phyloP scores from a whole-genome alignment of 208 protist genomes.

The Angomonas desouzai region DNA sequence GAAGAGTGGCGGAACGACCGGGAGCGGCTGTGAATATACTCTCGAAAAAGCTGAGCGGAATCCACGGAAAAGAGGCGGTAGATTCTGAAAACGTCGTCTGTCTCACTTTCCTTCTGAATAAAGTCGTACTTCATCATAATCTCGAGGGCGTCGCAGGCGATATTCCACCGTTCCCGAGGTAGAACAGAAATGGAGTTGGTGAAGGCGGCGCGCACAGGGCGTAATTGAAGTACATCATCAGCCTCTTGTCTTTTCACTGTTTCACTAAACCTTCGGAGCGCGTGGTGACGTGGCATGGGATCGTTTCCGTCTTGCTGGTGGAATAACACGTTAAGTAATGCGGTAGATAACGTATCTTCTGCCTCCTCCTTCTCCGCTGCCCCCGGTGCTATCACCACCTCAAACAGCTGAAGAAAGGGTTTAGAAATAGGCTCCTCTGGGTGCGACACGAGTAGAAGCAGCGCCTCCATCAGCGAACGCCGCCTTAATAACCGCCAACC shows the following conservation, averaged over 20 bases:
- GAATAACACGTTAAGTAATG: background rate
- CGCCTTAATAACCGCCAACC: background rate
- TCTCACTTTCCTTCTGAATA: background rate
- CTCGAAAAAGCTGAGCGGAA: background rate
- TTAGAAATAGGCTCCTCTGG: background rate
- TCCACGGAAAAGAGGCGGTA: background rate
- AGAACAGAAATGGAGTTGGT: too few species aligned
- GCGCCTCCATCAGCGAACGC: background rate
- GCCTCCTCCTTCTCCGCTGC: too few species aligned
- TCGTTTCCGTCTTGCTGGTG: background rate
- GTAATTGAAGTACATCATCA: too few species aligned
- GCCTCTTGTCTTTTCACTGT: too few species aligned
- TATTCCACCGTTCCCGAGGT: too few species aligned
- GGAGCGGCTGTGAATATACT: background rate
- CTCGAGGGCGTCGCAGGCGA: too few species aligned
- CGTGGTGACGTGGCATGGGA: too few species aligned
- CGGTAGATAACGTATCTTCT: background rate
- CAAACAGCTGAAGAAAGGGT: conserved; percentile 1
- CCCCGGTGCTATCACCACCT: conserved; percentile 3
- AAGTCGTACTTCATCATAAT: background rate
- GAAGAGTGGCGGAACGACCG: background rate
- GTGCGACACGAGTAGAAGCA: background rate
- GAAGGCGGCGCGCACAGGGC: background rate
- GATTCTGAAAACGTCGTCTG: background rate
- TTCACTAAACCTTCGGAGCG: too few species aligned